Percentiles rank a stretch among this genome's conserved stretches.
Conservation (phyloP, 2,329 filamentous ascomycete species). For the Rhinocladiella similis region DNA sequence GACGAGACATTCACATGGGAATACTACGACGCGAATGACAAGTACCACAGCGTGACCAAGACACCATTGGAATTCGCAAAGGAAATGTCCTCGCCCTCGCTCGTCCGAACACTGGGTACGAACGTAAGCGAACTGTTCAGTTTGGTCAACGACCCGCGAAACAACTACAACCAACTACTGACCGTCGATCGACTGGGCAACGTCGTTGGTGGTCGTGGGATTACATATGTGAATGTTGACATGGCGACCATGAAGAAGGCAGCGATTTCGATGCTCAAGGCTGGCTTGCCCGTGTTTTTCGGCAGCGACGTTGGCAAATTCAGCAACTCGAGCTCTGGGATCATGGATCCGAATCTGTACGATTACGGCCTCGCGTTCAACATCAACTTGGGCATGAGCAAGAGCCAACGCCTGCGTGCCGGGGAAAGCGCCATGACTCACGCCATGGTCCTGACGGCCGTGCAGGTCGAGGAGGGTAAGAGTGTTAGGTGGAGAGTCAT, state of each 20-base stretch:
- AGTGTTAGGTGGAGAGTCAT: slow-evolving; percentile 80
- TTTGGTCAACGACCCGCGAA: slow-evolving; percentile 81
- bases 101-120: slow-evolving; percentile 58
- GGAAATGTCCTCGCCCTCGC: slow-evolving; percentile 62
- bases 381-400: slow-evolving; percentile 69
- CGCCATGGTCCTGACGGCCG: slow-evolving; percentile 86
- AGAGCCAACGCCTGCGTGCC: slow-evolving; percentile 70
- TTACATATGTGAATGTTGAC: slow-evolving; percentile 81
- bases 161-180: slow-evolving; percentile 69
- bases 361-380: slow-evolving; percentile 87
- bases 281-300: slow-evolving; percentile 82
- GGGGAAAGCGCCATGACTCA: slow-evolving; percentile 86
- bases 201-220: slow-evolving; percentile 70
- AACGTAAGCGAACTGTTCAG: slow-evolving; percentile 72
- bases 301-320: slow-evolving; percentile 86
- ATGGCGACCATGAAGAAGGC: slow-evolving; percentile 71
- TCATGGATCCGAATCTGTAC: slow-evolving; percentile 77
- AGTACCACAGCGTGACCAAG: slow-evolving; percentile 61
- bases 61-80: slow-evolving; percentile 72
- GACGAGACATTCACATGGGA: slow-evolving; percentile 75
- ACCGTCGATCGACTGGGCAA: slow-evolving; percentile 80
- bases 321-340: slow-evolving; percentile 64
- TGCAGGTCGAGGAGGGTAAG: slow-evolving; percentile 68
- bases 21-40: slow-evolving; percentile 69
- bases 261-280: slow-evolving; percentile 74